Percentiles rank a stretch among this genome's conserved stretches.
Evolutionary conservation across 2,329 filamentous ascomycete genomes (phyloP).

Genomic region (Aspergillus sp.): DNA sequence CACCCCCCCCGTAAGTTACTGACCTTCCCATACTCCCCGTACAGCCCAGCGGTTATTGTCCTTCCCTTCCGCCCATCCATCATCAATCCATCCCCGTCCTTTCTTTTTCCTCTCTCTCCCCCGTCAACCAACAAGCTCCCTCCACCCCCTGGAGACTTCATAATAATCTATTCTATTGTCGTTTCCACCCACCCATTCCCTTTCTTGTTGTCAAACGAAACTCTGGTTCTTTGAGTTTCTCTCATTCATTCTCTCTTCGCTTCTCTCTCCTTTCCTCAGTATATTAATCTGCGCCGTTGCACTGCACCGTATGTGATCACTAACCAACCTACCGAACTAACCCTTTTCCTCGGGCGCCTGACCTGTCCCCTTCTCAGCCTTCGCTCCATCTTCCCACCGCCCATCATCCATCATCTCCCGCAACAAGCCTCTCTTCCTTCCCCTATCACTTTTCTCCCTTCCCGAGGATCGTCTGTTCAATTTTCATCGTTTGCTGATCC

Average conservation of each 20-base stretch:
- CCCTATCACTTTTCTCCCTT: conserved; percentile 8
- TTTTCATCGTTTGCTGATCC: conserved; percentile 28
- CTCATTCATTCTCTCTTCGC: conserved; percentile 14
- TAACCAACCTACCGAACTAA: conserved; percentile 14
- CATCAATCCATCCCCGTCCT: conserved; percentile 9
- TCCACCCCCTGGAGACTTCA: neutral
- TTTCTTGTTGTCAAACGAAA: neutral
- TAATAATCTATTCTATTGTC: neutral
- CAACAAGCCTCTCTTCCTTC: conserved; percentile 11
- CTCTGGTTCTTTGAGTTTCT: conserved; percentile 7
- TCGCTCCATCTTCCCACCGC: conserved; percentile 14
- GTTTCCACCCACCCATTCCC: neutral
- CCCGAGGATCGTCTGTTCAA: neutral
- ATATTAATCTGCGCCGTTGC: conserved; percentile 29
- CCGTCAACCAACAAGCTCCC: neutral
- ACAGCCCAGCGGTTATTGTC: neutral
- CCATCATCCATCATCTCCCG: conserved; percentile 18
- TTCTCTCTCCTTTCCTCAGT: conserved; percentile 22
- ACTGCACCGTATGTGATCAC: conserved; percentile 33
- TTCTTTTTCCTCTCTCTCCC: neutral
- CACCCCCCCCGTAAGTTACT: conserved; percentile 25
- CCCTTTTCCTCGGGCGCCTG: conserved; percentile 33
- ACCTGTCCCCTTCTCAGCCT: conserved; percentile 32
- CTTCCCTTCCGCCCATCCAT: neutral
- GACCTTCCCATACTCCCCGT: conserved; percentile 1